Percentiles rank a stretch among this genome's conserved stretches.
Conservation (phyloP, 768 basidiomycete species). For the Chalciporus piperatus region DNA sequence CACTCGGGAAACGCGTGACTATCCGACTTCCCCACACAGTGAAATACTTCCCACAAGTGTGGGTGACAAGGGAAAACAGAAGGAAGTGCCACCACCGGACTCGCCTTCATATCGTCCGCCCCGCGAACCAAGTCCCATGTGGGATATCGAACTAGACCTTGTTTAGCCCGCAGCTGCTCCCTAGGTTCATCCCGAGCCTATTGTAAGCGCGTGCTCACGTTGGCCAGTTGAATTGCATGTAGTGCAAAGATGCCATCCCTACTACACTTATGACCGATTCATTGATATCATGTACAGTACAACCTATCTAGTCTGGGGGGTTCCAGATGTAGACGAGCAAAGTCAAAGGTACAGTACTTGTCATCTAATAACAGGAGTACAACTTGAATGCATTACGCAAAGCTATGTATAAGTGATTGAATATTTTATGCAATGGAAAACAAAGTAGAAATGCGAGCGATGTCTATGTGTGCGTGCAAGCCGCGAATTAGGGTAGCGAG, state of each 20-base stretch:
- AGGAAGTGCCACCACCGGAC: conserved; percentile 9
- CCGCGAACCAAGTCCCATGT: conserved; percentile 55
- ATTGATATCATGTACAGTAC: too few species aligned
- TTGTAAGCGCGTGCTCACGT: background rate
- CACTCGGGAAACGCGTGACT: background rate
- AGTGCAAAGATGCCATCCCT: too few species aligned
- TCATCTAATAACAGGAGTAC: background rate
- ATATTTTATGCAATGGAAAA: conserved; percentile 18
- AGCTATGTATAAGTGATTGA: conserved; percentile 22
- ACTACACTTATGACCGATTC: too few species aligned
- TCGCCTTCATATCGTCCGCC: conserved; percentile 13
- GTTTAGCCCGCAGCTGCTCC: conserved; percentile 26
- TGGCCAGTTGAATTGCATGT: background rate
- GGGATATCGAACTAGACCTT: conserved; percentile 72
- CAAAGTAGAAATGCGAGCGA: background rate
- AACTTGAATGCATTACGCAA: background rate
- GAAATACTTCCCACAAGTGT: background rate
- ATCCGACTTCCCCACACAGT: background rate
- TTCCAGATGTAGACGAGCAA: background rate
- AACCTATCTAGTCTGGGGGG: too few species aligned
- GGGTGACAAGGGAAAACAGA: conserved; percentile 20
- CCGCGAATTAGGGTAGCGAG: background rate
- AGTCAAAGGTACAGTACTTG: background rate
- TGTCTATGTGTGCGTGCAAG: background rate
- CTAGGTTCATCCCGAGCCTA: background rate